A percentile compares a stretch with the other conserved stretches of the same genome.
Evolutionary conservation across 2,329 filamentous ascomycete genomes (phyloP).

Genomic region (Coniochaeta sp.): DNA sequence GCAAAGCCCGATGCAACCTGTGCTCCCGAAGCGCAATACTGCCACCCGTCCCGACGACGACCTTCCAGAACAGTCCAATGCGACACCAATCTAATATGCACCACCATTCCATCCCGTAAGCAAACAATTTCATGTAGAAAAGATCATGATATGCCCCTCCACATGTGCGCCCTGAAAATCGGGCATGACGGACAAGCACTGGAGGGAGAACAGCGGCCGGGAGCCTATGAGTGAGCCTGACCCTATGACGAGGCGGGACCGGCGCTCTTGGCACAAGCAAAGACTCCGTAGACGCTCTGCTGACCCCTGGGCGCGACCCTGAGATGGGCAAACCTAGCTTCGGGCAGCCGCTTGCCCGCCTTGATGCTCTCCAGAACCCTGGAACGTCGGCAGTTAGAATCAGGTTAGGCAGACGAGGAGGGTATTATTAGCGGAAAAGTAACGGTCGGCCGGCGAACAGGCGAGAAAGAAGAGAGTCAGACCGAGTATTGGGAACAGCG

Average conservation of each 20-base stretch:
- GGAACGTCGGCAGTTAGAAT: slow-evolving; percentile 1
- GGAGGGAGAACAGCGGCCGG: not conserved
- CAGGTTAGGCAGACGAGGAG: slow-evolving; percentile 2
- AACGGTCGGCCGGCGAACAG: too few species aligned
- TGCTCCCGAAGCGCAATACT: not conserved
- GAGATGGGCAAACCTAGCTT: slow-evolving; percentile 62
- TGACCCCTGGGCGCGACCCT: slow-evolving; percentile 57
- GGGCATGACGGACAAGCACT: not conserved
- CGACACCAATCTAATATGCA: not conserved
- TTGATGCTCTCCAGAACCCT: slow-evolving; percentile 82
- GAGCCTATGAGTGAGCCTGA: not conserved
- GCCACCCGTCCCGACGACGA: not conserved
- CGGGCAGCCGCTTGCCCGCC: slow-evolving; percentile 64
- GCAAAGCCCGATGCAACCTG: not conserved
- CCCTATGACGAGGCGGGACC: not conserved
- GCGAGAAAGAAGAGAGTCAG: too few species aligned
- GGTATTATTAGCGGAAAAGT: slow-evolving; percentile 1
- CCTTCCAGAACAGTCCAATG: not conserved
- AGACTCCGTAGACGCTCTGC: slow-evolving; percentile 50
- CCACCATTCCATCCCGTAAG: not conserved
- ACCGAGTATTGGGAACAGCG: too few species aligned
- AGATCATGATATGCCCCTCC: not conserved
- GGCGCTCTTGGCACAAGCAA: slow-evolving; percentile 12
- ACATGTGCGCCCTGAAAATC: not conserved
- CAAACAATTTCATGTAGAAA: not conserved